Percentiles rank a stretch among this genome's conserved stretches.
phyloP scores from a whole-genome alignment of 2,329 filamentous ascomycete genomes.

The Colletotrichum sp. region DNA sequence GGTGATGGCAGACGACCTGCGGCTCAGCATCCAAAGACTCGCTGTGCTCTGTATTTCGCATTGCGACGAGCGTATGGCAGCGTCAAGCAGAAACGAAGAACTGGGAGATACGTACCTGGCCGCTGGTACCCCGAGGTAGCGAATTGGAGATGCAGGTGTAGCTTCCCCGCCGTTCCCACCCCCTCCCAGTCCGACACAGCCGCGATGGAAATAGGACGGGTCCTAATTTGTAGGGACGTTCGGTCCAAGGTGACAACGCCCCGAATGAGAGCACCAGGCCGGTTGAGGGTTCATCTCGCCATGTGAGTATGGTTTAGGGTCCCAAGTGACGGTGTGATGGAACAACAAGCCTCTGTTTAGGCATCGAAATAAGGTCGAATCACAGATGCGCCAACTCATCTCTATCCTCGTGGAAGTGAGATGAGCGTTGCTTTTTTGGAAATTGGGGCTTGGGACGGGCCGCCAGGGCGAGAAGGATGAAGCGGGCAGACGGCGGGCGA shows the following conservation, averaged over 20 bases:
- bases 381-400: not conserved
- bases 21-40: not conserved
- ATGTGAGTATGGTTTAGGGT: not conserved
- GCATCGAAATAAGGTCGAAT: conserved; percentile 15
- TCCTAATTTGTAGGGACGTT: not conserved
- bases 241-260: not conserved
- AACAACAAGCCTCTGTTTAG: conserved; percentile 1
- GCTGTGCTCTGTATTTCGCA: not conserved
- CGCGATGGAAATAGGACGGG: conserved; percentile 18
- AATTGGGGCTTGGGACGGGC: not conserved
- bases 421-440: not conserved
- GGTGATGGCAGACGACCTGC: not conserved
- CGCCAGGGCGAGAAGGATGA: not conserved
- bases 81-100: not conserved
- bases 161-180: not conserved
- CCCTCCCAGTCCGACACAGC: conserved; percentile 7
- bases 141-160: not conserved
- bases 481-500: not conserved
- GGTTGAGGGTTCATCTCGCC: not conserved
- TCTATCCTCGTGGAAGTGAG: not conserved
- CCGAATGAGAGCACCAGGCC: not conserved
- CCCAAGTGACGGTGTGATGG: not conserved
- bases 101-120: not conserved
- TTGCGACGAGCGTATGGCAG: not conserved
- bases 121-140: not conserved